Percentiles rank a stretch among this genome's conserved stretches.
These are phyloP conservation scores for Guadua angustifolia DNA, from an alignment of 176 grass and related monocot species.

Conservation along the genomic window DNA sequence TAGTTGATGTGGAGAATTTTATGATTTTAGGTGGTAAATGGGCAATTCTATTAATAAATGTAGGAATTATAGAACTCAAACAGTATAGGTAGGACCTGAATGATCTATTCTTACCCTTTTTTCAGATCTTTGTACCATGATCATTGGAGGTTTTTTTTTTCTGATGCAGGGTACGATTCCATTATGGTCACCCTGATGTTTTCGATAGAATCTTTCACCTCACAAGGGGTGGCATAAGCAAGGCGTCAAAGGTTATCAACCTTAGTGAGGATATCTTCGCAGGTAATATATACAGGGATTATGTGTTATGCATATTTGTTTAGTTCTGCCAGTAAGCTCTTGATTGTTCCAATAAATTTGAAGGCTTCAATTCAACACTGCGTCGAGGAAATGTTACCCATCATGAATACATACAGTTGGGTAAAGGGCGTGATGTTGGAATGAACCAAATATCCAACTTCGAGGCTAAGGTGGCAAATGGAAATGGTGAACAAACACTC, in stretches of 20 bases:
- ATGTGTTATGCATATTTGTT: slow-evolving; percentile 28
- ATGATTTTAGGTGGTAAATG: slow-evolving; percentile 9
- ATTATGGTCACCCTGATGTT: slow-evolving; percentile 85
- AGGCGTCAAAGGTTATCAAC: slow-evolving; percentile 76
- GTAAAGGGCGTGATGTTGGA: slow-evolving; percentile 82
- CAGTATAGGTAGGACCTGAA: background rate
- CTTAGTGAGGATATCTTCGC: slow-evolving; percentile 81
- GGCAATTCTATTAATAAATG: background rate
- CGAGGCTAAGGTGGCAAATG: slow-evolving; percentile 77
- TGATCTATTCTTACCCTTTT: slow-evolving; percentile 25
- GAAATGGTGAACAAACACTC: slow-evolving; percentile 79
- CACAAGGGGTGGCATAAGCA: slow-evolving; percentile 84
- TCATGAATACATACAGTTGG: slow-evolving; percentile 78
- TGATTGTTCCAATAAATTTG: slow-evolving; percentile 6
- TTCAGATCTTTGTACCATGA: slow-evolving; percentile 15
- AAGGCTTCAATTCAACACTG: slow-evolving; percentile 74
- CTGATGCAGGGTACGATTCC: slow-evolving; percentile 64
- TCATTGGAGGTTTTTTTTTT: background rate
- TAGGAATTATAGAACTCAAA: slow-evolving; percentile 14
- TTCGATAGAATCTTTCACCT: slow-evolving; percentile 80
- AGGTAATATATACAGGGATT: slow-evolving; percentile 48
- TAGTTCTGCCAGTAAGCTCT: slow-evolving; percentile 26
- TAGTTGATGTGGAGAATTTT: slow-evolving; percentile 7
- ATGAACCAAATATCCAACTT: slow-evolving; percentile 83
- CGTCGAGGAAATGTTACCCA: slow-evolving; percentile 71